Base-by-base conservation (phyloP, 495 filamentous ascomycete genomes). In the Penicillium cosmopolitanum region DNA sequence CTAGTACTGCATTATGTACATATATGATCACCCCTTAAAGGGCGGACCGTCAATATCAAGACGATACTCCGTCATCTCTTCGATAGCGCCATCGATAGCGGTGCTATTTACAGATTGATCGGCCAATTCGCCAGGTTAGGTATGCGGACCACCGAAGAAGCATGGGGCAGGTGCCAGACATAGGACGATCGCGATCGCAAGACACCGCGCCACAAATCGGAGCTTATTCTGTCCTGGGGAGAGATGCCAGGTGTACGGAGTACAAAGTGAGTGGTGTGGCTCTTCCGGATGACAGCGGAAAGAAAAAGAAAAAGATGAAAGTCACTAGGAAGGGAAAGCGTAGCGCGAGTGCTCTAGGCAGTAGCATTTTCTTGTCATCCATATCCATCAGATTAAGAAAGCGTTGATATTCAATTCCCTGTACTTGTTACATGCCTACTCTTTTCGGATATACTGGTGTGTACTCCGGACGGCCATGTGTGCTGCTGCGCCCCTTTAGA, bases 131-230 rank as follows among this genome's bases (percentile, higher is more conserved):
- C 16, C 16, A 19, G 9, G 4, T 44, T 10, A 13, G 46, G 46
- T 23, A 48, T 18, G 43, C 16, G 18, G 43, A 33, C 31, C 6
- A 38, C 2, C 16, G 25, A 44, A 38, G 36, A 53, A 55, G 50
- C 43, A 50, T 36, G 12, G 56, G 48, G 52, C 19, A 5, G n/a
- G 16, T 23, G 48, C 18, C 48, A 52, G 38, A 38, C 51, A 50
- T 53, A 36, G 35, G 46, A 13, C 46, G 19, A 48, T 48, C 11
- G 7, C 13, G 38, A 61, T 61, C 38, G 18, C 31, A 31, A 15
- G 55, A 51, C 52, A 31, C 15, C 47, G 56, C 55, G 61, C 61
- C 61, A 58, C 61, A 52, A 25, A 48, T 28, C 46, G 23, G 23
- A 48, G 46, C 46, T 48, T 48, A 28, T 48, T 25, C 11, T 10